phyloP scores from a whole-genome alignment of 2,329 filamentous ascomycete species.

The Aspergillus sp. region DNA sequence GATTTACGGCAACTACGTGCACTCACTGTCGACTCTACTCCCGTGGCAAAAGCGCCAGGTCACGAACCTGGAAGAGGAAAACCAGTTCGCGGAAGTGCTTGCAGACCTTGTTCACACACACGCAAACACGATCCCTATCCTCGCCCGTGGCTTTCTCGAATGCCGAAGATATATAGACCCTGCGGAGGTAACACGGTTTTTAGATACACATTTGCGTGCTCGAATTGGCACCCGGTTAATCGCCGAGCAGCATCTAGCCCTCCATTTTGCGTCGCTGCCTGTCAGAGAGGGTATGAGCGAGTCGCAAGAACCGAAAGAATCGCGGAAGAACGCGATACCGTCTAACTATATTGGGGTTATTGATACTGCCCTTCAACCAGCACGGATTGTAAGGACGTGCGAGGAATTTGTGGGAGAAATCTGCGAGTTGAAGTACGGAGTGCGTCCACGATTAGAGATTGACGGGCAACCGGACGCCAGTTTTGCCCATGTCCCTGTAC shows the following conservation, averaged over 20 bases:
- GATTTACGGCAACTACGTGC: slow-evolving; percentile 95
- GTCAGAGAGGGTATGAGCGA: slow-evolving; percentile 56
- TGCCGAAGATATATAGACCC: slow-evolving; percentile 86
- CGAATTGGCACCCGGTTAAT: slow-evolving; percentile 92
- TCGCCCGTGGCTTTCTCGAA: slow-evolving; percentile 90
- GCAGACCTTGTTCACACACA: slow-evolving; percentile 95
- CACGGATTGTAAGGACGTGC: slow-evolving; percentile 77
- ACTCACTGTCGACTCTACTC: slow-evolving; percentile 85
- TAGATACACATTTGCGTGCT: slow-evolving; percentile 90
- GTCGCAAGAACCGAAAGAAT: slow-evolving; percentile 11
- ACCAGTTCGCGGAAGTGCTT: slow-evolving; percentile 86
- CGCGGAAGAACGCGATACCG: slow-evolving; percentile 23
- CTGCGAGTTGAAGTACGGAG: slow-evolving; percentile 92
- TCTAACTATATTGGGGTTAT: slow-evolving; percentile 88
- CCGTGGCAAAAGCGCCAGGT: slow-evolving; percentile 76
- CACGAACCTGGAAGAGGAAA: slow-evolving; percentile 78
- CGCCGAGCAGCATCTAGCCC: slow-evolving; percentile 92
- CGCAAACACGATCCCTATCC: slow-evolving; percentile 86
- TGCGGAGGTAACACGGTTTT: slow-evolving; percentile 79
- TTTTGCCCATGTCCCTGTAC: slow-evolving; percentile 92
- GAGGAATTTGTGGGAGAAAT: slow-evolving; percentile 92
- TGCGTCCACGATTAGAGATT: slow-evolving; percentile 76
- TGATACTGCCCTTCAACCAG: slow-evolving; percentile 82
- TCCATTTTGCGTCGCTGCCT: slow-evolving; percentile 74
- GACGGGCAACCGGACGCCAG: slow-evolving; percentile 83